These are phyloP conservation scores for Zygosaccharomyces sapae DNA, from an alignment of 1,139 yeast genomes.

Conservation along the genomic window DNA sequence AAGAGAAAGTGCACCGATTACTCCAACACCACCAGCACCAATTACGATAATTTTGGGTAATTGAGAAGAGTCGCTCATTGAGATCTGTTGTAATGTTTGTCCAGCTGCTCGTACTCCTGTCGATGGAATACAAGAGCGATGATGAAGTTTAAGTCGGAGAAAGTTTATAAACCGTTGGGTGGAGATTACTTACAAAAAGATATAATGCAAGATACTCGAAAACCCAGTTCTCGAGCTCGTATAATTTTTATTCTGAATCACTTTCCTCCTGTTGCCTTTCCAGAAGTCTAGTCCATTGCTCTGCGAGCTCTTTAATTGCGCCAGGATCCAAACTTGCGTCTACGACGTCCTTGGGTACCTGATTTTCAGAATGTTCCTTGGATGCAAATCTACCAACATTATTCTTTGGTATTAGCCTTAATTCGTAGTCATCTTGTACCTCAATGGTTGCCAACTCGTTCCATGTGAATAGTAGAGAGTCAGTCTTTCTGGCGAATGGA, in stretches of 20 bases:
- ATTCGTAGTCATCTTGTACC: slow-evolving; percentile 40
- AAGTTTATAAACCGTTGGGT: too few species aligned
- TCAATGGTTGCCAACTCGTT: slow-evolving; percentile 50
- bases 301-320: slow-evolving; percentile 60
- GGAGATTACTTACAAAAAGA: background rate
- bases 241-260: slow-evolving; percentile 3
- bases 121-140: background rate
- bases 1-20: slow-evolving; percentile 51
- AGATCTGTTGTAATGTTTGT: background rate
- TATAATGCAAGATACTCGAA: background rate
- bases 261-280: slow-evolving; percentile 30
- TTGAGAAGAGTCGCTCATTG: background rate
- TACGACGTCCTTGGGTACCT: slow-evolving; percentile 85
- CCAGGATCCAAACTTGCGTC: slow-evolving; percentile 70
- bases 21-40: slow-evolving; percentile 61
- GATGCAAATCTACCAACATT: slow-evolving; percentile 70
- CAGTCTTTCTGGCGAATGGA: slow-evolving; percentile 76
- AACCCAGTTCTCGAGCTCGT: background rate
- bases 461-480: slow-evolving; percentile 78
- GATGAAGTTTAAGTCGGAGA: background rate
- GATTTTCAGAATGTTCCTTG: slow-evolving; percentile 82
- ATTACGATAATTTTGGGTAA: slow-evolving; percentile 38
- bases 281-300: slow-evolving; percentile 50
- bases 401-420: slow-evolving; percentile 64
- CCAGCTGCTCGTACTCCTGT: background rate